These are phyloP conservation scores for Solanum bulbocastanum DNA, from an alignment of 257 asterid genomes.

Conservation along the genomic window DNA sequence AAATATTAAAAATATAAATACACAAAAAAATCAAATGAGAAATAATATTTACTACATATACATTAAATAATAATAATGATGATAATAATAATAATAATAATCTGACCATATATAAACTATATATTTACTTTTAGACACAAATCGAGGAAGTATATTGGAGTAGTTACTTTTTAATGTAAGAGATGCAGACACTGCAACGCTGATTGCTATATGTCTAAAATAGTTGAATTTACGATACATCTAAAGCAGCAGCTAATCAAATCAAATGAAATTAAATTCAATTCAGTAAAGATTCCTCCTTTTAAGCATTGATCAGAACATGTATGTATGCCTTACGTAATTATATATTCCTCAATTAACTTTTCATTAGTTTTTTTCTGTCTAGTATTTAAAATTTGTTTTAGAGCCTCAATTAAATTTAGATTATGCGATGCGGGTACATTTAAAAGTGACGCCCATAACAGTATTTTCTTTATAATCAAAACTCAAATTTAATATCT, in stretches of 20 bases:
- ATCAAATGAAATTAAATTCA: not conserved
- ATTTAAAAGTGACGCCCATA: no score
- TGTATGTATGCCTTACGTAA: not conserved
- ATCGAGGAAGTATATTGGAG: not conserved
- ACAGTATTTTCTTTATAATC: no score
- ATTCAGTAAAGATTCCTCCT: not conserved
- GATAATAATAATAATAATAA: no score
- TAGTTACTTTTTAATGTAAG: not conserved
- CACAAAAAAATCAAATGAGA: no score
- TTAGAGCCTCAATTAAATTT: no score
- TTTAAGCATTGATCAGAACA: not conserved
- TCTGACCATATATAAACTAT: no score
- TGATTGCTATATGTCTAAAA: not conserved
- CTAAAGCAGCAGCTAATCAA: not conserved
- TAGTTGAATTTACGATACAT: not conserved
- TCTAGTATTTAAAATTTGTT: no score
- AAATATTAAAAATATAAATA: no score
- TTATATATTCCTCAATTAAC: not conserved
- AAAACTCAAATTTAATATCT: rapidly evolving
- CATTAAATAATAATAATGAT: no score
- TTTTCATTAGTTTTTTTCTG: not conserved
- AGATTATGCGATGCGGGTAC: rapidly evolving
- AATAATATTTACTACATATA: no score
- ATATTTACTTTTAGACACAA: not conserved
- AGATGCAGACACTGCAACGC: not conserved